Evolutionary conservation across 2,329 filamentous ascomycete genomes (phyloP), one percentile per base, ranked within the genome.

Genomic region (Fusarium virguliforme): DNA sequence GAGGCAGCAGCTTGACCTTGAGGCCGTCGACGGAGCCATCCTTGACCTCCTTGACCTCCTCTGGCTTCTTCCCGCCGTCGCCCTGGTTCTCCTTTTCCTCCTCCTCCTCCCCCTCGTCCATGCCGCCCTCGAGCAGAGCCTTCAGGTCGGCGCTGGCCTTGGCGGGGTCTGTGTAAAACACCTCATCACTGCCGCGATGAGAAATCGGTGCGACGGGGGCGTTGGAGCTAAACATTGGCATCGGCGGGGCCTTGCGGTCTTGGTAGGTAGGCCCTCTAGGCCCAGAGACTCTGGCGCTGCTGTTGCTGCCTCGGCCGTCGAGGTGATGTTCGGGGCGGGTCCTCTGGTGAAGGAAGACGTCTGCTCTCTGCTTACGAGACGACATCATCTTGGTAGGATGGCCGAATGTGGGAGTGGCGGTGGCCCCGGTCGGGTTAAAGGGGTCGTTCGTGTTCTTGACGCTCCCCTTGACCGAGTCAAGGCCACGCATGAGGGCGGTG

Each of bases 1-100:
- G 96, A 5, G 95, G 95, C 1, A 99, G 86, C 3, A 99, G 86
- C 76, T 92, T 95, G 66, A 98, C 94, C 62, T 91, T 92, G 67
- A 99, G 87, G 1, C 95, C 96, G 60, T 94, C 91, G 0, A 98
- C 67, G 0, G 80, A 82, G 2, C 87, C 86, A 50, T 88, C 87
- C 13, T 87, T 84, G 59, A 58, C 79, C 72, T 65, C 78, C 65
- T 63, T 78, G 54, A 78, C 65, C 5, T 71, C 72, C 8, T 80
- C 62, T 22, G 62, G 12, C 24, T 67, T 75, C 37, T 76, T 73
- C 46, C 66, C 62, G 6, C 54, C 60, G 34, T 63, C 74, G 1
- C 74, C 72, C 18, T 53, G 77, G 64, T 60, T 53, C 18, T 75
- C 69, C 18, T 18, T 18, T 18, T 79, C 83, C 46, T 81, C 82